phyloP scores from a whole-genome alignment of 2,329 filamentous ascomycete species.

The Mycocentrospora acerina region DNA sequence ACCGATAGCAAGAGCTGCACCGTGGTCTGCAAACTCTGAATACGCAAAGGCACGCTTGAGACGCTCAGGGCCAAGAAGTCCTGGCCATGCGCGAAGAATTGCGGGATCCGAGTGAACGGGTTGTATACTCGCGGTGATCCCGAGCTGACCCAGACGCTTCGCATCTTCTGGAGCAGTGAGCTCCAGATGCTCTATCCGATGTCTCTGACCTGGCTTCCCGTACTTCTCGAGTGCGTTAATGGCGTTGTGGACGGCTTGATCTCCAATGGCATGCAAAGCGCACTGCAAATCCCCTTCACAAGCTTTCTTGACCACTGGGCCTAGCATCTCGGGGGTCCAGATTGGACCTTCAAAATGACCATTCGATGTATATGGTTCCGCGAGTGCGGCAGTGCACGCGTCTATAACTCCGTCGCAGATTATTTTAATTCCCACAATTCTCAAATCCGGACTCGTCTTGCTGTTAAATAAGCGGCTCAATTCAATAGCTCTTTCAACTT shows the following conservation, averaged over 20 bases:
- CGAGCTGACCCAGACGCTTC: conserved; percentile 56
- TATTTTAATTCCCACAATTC: conserved; percentile 64
- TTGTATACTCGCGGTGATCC: conserved; percentile 85
- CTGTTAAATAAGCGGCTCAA: conserved; percentile 50
- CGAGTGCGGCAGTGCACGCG: conserved; percentile 63
- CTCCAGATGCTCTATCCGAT: conserved; percentile 67
- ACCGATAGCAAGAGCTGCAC: conserved; percentile 59
- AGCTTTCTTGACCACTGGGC: conserved; percentile 57
- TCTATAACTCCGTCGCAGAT: conserved; percentile 68
- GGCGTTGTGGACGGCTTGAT: conserved; percentile 59
- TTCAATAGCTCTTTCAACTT: conserved; percentile 56
- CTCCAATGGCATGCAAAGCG: conserved; percentile 67
- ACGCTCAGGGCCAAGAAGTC: conserved; percentile 56
- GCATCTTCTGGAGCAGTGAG: conserved; percentile 59
- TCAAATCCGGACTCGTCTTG: conserved; percentile 48
- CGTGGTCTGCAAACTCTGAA: conserved; percentile 58
- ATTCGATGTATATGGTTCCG: conserved; percentile 58
- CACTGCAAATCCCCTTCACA: conserved; percentile 59
- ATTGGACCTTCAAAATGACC: conserved; percentile 52
- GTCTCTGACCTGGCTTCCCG: conserved; percentile 52
- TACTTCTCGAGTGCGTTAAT: conserved; percentile 56
- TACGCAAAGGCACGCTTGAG: conserved; percentile 65
- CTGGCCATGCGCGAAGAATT: conserved; percentile 62
- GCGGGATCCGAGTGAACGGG: conserved; percentile 85
- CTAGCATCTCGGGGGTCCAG: conserved; percentile 57